Evolutionary conservation across 73 alveolate genomes (phyloP), one percentile per base, ranked within the genome.

Genomic region (Paramecium sonneborni): DNA sequence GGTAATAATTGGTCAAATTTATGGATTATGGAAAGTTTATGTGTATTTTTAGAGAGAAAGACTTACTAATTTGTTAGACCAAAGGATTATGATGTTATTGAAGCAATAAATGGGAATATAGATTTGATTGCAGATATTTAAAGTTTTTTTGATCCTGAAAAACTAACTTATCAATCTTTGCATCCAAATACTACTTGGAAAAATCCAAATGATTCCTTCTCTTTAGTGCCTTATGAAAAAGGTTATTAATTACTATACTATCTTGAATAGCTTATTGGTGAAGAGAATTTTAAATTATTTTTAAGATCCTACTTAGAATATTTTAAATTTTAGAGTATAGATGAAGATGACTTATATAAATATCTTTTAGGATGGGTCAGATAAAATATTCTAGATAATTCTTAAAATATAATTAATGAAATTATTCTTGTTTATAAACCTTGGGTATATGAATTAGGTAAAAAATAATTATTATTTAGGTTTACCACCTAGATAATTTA

Each of bases 21-120:
- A 92, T 98, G 99, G 99, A 96, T 98, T 23, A 98, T 97, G 86
- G 99, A 97, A 92, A 99, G 99, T 15, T 92, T 96, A 93, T 95
- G 97, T 5, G 94, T 89, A 48, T 96, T 89, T 74, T 58, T 95
- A 85, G 98, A 95, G 92, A 93, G 99, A 67, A 95, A 93, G 56
- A 90, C 96, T 21, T 92, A 87, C 39, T 87, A 88, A 92, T 85
- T 39, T 76, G 57, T 92, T 76, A 79, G 69, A 18, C 97, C 97
- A 14, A 93, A 89, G 68, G 95, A 41, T 76, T 91, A 85, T 43
- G 96, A 85, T 56, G 58, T 67, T 14, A 20, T 37, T 85, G 85
- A 52, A 34, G 76, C 57, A 26, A 43, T 56, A 9, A 46, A 85
- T 85, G 55, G 85, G 56, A 30, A 26, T 15, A 57, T 30, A n/a